These are phyloP conservation scores for Erodium texanum DNA, from an alignment of 441 rosid genomes.

Conservation along the genomic window DNA sequence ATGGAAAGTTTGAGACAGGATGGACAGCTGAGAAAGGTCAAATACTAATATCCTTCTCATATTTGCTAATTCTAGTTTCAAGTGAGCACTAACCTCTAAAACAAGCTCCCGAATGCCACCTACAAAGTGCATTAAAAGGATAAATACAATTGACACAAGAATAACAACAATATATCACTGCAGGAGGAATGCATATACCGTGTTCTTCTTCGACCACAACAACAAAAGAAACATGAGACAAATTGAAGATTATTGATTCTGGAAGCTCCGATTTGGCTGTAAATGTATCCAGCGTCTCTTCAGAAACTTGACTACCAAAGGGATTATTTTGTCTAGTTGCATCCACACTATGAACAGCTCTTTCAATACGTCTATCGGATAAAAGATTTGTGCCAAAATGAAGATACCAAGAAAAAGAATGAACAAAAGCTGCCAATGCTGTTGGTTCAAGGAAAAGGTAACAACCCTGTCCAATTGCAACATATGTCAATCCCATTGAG, in stretches of 20 bases:
- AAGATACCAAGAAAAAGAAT: slow-evolving; percentile 38
- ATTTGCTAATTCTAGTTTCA: slow-evolving; percentile 41
- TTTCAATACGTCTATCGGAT: slow-evolving; percentile 28
- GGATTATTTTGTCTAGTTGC: slow-evolving; percentile 20
- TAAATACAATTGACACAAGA: slow-evolving; percentile 16
- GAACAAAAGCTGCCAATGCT: slow-evolving; percentile 42
- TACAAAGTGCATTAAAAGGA: slow-evolving; percentile 30
- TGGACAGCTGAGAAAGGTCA: slow-evolving; percentile 52
- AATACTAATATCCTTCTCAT: slow-evolving; percentile 42
- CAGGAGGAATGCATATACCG: slow-evolving; percentile 37
- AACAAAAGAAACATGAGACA: slow-evolving; percentile 50
- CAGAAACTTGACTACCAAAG: slow-evolving; percentile 17
- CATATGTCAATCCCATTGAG: slow-evolving; percentile 25
- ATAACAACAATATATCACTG: slow-evolving; percentile 15
- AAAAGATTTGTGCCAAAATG: slow-evolving; percentile 26
- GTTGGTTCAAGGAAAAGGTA: slow-evolving; percentile 51
- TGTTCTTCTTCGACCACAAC: slow-evolving; percentile 44
- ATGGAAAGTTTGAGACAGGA: slow-evolving; percentile 53
- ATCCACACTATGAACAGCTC: slow-evolving; percentile 26
- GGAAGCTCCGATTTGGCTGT: slow-evolving; percentile 29
- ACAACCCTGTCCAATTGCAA: slow-evolving; percentile 66
- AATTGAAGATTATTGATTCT: slow-evolving; percentile 38
- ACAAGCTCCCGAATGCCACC: slow-evolving; percentile 58
- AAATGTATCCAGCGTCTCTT: slow-evolving; percentile 24
- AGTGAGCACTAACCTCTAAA: slow-evolving; percentile 44